These are phyloP conservation scores for Pythium sukuiense DNA, from an alignment of 352 stramenopile species.

Conservation along the genomic window DNA sequence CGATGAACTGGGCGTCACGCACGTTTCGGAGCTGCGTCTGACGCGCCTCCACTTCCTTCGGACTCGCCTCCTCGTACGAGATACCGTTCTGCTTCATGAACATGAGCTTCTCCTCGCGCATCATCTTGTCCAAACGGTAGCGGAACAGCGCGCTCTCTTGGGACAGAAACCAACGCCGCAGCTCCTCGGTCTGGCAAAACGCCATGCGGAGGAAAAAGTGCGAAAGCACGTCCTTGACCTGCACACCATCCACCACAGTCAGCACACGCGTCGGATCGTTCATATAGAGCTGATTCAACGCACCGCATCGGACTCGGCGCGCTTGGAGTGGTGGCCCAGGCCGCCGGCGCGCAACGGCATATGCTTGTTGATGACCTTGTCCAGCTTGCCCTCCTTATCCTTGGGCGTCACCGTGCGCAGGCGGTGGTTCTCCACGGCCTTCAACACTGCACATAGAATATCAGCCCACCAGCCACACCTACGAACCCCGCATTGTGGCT, in stretches of 20 bases:
- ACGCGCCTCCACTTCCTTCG: constrained; percentile 63
- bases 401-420: constrained; percentile 70
- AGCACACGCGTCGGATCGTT: no score
- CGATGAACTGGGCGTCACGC: constrained; percentile 42
- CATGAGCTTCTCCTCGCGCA: constrained; percentile 81
- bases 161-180: constrained; percentile 96
- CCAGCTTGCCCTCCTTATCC: constrained; percentile 70
- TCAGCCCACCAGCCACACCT: background rate
- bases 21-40: constrained; percentile 73
- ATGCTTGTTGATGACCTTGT: constrained; percentile 87
- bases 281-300: background rate
- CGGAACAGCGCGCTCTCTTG: constrained; percentile 96
- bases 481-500: no score
- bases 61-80: constrained; percentile 68
- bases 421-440: constrained; percentile 86
- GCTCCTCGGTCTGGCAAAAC: constrained; percentile 97
- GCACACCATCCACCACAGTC: background rate
- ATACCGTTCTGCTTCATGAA: constrained; percentile 89
- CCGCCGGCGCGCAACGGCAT: constrained; percentile 60
- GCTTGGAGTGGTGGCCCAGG: constrained; percentile 42
- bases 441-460: constrained; percentile 48
- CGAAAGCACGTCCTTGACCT: constrained; percentile 92
- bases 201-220: constrained; percentile 98
- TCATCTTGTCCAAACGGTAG: constrained; percentile 89
- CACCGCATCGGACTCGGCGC: constrained; percentile 61